Conservation (phyloP, 768 basidiomycete genomes). For the Termitomyces titanicus region DNA sequence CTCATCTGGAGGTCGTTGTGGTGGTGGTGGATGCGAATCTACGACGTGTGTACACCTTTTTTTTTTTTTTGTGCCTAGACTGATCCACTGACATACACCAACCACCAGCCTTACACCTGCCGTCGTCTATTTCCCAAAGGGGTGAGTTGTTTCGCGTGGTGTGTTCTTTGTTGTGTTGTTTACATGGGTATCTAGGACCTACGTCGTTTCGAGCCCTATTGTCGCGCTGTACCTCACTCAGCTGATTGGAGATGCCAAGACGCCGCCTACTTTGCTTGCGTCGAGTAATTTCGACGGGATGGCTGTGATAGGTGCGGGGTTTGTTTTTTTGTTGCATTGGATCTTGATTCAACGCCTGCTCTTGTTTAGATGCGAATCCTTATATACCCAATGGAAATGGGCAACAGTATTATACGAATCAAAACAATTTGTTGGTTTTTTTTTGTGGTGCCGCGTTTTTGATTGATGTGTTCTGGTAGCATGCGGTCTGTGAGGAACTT, state of each 20-base stretch:
- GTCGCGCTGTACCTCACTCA: conserved; percentile 75
- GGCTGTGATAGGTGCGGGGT: conserved; percentile 74
- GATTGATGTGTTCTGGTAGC: conserved; percentile 25
- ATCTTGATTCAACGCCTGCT: neutral
- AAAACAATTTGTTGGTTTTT: conserved; percentile 61
- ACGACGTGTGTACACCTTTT: conserved; percentile 46
- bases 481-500: conserved; percentile 73
- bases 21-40: conserved; percentile 52
- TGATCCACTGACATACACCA: neutral
- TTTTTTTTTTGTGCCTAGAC: neutral
- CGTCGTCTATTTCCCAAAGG: conserved; percentile 70
- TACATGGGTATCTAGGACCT: conserved; percentile 41
- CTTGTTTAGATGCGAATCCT: conserved; percentile 61
- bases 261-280: conserved; percentile 65
- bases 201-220: conserved; percentile 64
- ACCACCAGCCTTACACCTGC: conserved; percentile 58
- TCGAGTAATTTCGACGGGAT: conserved; percentile 60
- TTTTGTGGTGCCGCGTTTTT: neutral
- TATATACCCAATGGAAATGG: conserved; percentile 61
- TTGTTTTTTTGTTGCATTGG: no score
- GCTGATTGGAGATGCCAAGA: conserved; percentile 70
- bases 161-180: neutral
- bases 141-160: conserved; percentile 35
- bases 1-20: conserved; percentile 59
- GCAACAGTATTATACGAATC: conserved; percentile 59